phyloP scores from a whole-genome alignment of 208 protist genomes.

The Wallacemonas sp. region DNA sequence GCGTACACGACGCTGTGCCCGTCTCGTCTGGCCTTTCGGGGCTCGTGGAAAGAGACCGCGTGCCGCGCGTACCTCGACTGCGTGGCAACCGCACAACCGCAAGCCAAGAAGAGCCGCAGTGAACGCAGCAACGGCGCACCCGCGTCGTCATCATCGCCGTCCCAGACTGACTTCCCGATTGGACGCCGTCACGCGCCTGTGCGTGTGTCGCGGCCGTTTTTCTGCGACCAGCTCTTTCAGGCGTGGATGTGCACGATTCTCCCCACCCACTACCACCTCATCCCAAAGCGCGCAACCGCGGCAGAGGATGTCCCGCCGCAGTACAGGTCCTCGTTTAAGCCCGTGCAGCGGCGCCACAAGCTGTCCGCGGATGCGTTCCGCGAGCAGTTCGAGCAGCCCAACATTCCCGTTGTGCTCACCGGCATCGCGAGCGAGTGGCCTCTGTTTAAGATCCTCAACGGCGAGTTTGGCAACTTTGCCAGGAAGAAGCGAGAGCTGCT shows the following conservation, averaged over 20 bases:
- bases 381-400: slow-evolving; percentile 60
- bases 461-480: slow-evolving; percentile 62
- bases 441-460: slow-evolving; percentile 68
- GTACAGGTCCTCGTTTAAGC: slow-evolving; percentile 68
- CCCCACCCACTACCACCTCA: slow-evolving; percentile 72
- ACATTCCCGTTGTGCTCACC: slow-evolving; percentile 73
- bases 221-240: slow-evolving; percentile 86
- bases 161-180: not conserved
- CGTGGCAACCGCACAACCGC: not conserved
- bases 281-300: not conserved
- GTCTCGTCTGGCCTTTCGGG: slow-evolving; percentile 50
- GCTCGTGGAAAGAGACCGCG: slow-evolving; percentile 81
- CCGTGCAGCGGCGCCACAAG: slow-evolving; percentile 53
- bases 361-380: slow-evolving; percentile 73
- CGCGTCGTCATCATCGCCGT: no score
- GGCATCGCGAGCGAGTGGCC: slow-evolving; percentile 86
- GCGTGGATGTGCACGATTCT: slow-evolving; percentile 90
- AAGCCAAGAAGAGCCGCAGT: slow-evolving; percentile 23
- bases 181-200: slow-evolving; percentile 48
- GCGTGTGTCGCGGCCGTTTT: slow-evolving; percentile 58
- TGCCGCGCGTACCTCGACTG: slow-evolving; percentile 48
- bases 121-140: not conserved
- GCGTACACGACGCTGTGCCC: slow-evolving; percentile 66
- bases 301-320: slow-evolving; percentile 1
- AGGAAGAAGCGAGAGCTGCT: slow-evolving; percentile 50